Percentiles rank a stretch among this genome's conserved stretches.
phyloP scores from a whole-genome alignment of 2,329 filamentous ascomycete species.

The Epichloe gansuensis region DNA sequence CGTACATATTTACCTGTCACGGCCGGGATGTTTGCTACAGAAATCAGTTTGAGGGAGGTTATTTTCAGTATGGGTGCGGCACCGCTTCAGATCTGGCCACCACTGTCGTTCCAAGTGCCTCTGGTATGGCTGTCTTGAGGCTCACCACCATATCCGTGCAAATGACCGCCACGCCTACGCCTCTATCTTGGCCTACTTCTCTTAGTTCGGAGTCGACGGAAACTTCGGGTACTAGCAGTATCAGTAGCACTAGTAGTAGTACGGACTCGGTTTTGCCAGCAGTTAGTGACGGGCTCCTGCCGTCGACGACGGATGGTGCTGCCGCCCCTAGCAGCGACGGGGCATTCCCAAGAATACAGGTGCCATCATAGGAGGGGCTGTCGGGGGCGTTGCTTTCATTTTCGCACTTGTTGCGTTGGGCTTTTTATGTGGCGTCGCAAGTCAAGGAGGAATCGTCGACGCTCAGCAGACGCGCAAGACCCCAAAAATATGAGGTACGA shows the following conservation, averaged over 20 bases:
- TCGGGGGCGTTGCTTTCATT: conserved; percentile 38
- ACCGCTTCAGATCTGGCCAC: conserved; percentile 33
- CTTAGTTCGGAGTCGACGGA: conserved; percentile 18
- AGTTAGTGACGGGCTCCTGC: conserved; percentile 2
- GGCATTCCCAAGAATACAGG: conserved; percentile 25
- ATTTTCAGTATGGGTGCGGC: conserved; percentile 46
- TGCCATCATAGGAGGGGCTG: conserved; percentile 41
- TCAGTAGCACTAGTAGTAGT: not conserved
- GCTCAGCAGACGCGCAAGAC: conserved; percentile 11
- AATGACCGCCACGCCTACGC: conserved; percentile 27
- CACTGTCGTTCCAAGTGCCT: conserved; percentile 34
- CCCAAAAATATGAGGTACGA: conserved; percentile 31
- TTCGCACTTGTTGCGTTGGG: conserved; percentile 28
- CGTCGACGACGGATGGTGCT: conserved; percentile 11
- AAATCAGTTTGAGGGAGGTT: conserved; percentile 43
- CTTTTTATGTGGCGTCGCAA: conserved; percentile 32
- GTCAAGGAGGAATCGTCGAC: not conserved
- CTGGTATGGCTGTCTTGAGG: conserved; percentile 23
- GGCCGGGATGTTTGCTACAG: conserved; percentile 40
- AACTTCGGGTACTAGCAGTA: conserved; percentile 5
- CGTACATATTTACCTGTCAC: conserved; percentile 45
- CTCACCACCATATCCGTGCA: conserved; percentile 28
- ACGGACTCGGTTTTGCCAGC: not conserved
- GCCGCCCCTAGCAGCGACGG: conserved; percentile 18
- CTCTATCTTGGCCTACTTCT: conserved; percentile 29